These are phyloP conservation scores for Flaveria linearis DNA, from an alignment of 129 eudicot species.

Conservation along the genomic window DNA sequence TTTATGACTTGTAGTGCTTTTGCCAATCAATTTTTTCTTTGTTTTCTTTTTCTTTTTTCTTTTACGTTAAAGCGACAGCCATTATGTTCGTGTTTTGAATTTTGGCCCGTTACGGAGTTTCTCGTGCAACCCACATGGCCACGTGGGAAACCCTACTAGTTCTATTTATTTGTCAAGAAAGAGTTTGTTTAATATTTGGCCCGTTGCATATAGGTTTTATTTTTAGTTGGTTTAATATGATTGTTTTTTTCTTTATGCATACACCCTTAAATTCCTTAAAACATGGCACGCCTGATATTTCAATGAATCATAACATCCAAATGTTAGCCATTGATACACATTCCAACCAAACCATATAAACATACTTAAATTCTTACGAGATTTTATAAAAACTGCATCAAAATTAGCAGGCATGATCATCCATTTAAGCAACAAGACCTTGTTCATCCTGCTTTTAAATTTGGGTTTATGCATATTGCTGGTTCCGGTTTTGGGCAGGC, in stretches of 20 bases:
- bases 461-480: conserved; percentile 21
- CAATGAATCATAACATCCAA: conserved; percentile 23
- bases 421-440: conserved; percentile 33
- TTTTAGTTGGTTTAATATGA: too few species aligned
- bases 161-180: too few species aligned
- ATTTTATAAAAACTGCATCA: conserved; percentile 14
- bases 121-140: too few species aligned
- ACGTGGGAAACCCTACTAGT: too few species aligned
- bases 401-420: conserved; percentile 39
- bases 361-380: conserved; percentile 10
- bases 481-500: conserved; percentile 35
- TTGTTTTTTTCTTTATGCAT: background rate
- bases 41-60: too few species aligned
- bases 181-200: too few species aligned
- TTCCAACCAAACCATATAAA: conserved; percentile 31
- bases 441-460: conserved; percentile 28
- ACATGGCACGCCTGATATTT: conserved; percentile 34
- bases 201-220: too few species aligned
- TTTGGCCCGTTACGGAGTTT: too few species aligned
- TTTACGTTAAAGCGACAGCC: too few species aligned
- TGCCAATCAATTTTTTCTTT: too few species aligned
- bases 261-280: conserved; percentile 27
- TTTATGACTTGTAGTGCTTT: too few species aligned
- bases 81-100: too few species aligned
- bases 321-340: conserved; percentile 17